Evolutionary conservation across 768 basidiomycete genomes (phyloP).

Genomic region (Pleurotus pulmonarius): DNA sequence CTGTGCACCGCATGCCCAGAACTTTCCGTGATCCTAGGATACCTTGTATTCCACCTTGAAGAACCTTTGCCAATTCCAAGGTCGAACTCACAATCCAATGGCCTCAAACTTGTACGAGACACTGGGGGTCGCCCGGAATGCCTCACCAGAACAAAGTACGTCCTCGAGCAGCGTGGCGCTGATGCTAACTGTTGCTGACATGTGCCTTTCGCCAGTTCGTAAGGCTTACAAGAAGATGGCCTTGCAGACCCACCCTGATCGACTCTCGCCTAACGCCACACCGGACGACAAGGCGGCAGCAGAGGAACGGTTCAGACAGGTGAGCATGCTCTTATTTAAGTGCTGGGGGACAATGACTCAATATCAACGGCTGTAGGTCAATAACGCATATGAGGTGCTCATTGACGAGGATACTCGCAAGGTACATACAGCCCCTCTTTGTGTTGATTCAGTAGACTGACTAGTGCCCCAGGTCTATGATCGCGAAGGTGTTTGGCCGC

Average conservation of each 20-base stretch:
- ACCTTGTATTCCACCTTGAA: slow-evolving; percentile 9
- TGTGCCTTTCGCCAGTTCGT: slow-evolving; percentile 43
- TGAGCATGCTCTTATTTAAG: slow-evolving; percentile 11
- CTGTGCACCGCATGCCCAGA: background rate
- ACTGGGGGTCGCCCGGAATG: slow-evolving; percentile 50
- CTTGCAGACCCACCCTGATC: slow-evolving; percentile 72
- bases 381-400: slow-evolving; percentile 76
- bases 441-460: background rate
- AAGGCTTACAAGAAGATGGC: slow-evolving; percentile 77
- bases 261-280: slow-evolving; percentile 54
- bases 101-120: slow-evolving; percentile 61
- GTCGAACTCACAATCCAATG: slow-evolving; percentile 29
- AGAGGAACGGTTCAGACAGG: slow-evolving; percentile 52
- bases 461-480: slow-evolving; percentile 53
- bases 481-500: slow-evolving; percentile 70
- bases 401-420: slow-evolving; percentile 56
- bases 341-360: background rate
- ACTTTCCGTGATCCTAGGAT: background rate
- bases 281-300: slow-evolving; percentile 53
- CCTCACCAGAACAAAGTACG: slow-evolving; percentile 63
- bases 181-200: background rate
- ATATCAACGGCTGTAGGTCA: slow-evolving; percentile 42
- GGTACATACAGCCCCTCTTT: slow-evolving; percentile 26
- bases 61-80: slow-evolving; percentile 6
- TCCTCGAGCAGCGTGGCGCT: slow-evolving; percentile 10